Evolutionary conservation across 192 early-diverging fungal genomes (phyloP).

Genomic region (Coemansia sp.): DNA sequence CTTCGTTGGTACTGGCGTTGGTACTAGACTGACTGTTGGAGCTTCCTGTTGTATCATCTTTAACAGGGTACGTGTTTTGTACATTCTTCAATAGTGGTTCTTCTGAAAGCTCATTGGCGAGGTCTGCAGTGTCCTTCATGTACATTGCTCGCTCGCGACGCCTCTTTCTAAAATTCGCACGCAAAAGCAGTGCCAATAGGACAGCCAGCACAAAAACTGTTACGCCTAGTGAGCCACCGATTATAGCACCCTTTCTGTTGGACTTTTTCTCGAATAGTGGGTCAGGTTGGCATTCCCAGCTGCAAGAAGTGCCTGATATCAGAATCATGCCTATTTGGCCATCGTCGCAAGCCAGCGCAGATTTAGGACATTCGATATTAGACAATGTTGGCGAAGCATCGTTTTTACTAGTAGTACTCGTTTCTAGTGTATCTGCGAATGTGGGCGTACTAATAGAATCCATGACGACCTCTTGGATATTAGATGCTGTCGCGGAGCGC

Average conservation of each 20-base stretch:
- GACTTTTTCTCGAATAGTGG: conserved; percentile 30
- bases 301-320: conserved; percentile 20
- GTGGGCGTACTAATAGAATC: neutral
- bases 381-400: conserved; percentile 1
- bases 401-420: neutral
- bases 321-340: conserved; percentile 27
- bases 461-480: neutral
- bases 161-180: conserved; percentile 17
- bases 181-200: conserved; percentile 20
- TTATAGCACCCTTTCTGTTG: conserved; percentile 36
- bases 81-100: conserved; percentile 20
- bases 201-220: conserved; percentile 27
- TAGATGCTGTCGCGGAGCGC: neutral
- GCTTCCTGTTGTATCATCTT: neutral
- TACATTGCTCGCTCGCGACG: conserved; percentile 29
- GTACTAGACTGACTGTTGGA: neutral
- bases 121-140: conserved; percentile 36
- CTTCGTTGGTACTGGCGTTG: neutral
- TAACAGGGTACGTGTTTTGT: conserved; percentile 1
- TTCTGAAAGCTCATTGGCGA: conserved; percentile 43
- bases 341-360: conserved; percentile 9
- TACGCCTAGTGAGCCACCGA: conserved; percentile 46
- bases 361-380: neutral
- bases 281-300: conserved; percentile 34
- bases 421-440: neutral